A percentile compares a stretch with the other conserved stretches of the same genome.
phyloP scores from a whole-genome alignment of 371 early-diverging fungal species.

The Mortierella sp. region DNA sequence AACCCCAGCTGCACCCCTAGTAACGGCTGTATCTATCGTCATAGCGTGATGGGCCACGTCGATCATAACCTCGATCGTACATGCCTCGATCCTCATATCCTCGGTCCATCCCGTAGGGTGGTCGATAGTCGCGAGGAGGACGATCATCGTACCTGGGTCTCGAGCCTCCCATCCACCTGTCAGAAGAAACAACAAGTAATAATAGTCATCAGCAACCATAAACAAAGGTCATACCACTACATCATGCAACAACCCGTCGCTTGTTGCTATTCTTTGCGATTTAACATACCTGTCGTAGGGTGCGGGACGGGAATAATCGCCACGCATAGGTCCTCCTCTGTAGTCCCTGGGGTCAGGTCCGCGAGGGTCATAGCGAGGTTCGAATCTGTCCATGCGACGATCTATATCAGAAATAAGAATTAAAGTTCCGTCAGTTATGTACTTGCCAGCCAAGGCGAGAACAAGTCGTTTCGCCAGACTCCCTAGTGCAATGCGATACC shows the following conservation, averaged over 20 bases:
- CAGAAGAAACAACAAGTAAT: no score
- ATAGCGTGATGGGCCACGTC: constrained; percentile 26
- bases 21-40: constrained; percentile 63
- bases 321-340: constrained; percentile 35
- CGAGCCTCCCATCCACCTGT: constrained; percentile 34
- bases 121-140: constrained; percentile 45
- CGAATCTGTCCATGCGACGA: constrained; percentile 64
- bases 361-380: constrained; percentile 61
- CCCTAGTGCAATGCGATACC: constrained; percentile 24
- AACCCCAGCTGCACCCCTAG: neutral
- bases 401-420: constrained; percentile 35
- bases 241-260: neutral
- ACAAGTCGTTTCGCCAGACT: constrained; percentile 17
- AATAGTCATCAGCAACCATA: no score
- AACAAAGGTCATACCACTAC: no score
- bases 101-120: constrained; percentile 28
- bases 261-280: no score
- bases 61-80: constrained; percentile 48
- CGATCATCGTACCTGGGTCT: constrained; percentile 48
- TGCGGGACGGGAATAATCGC: constrained; percentile 30
- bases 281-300: constrained; percentile 58
- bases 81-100: constrained; percentile 26
- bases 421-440: neutral
- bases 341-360: constrained; percentile 36
- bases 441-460: constrained; percentile 10